Evolutionary conservation across 345 rosid genomes (phyloP), one percentile per base, ranked within the genome.

Genomic region (Brassica carinata): DNA sequence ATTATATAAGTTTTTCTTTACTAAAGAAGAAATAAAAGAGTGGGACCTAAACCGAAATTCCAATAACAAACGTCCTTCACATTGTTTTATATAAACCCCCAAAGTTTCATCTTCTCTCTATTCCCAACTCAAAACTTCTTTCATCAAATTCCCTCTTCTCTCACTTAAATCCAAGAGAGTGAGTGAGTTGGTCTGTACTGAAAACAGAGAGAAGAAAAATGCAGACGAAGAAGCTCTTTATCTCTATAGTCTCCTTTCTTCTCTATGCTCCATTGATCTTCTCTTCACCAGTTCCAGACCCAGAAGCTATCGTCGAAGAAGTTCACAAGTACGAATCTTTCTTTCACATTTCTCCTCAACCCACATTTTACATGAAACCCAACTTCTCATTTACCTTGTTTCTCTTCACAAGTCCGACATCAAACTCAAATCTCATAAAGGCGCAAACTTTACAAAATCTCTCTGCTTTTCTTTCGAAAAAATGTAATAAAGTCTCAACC

Each of bases 251-350:
- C 72, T 65, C 79, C 8, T 84, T 74, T 82, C 80, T 83, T 4
- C 79, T 82, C 0, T 63, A 66, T 71, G 78, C 61, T 38, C 61
- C 78, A 67, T 81, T 85, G 70, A 45, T 86, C 76, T 83, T 85
- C 26, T 73, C 91, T 72, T 87, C 91, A 67, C 85, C 89, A 7
- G 91, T 88, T 67, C 90, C 81, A 11, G 91, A 90, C 82, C 92
- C 93, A 3, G 95, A 92, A 77, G 3, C 71, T 5, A 79, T 90
- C 0, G 92, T 86, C 0, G 83, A 88, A 9, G 89, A 92, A 79
- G 93, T 92, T 7, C 93, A 92, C 79, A 86, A 81, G 97, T 92
- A 77, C 17, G 71, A 72, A 67, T 48, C 74, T 55, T 53, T 53
- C 59, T 53, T 2, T 5, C 38, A 61, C 30, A 23, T 51, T 8